Base-by-base conservation (phyloP, 1,139 yeast genomes). In the Candida sanyaensis region DNA sequence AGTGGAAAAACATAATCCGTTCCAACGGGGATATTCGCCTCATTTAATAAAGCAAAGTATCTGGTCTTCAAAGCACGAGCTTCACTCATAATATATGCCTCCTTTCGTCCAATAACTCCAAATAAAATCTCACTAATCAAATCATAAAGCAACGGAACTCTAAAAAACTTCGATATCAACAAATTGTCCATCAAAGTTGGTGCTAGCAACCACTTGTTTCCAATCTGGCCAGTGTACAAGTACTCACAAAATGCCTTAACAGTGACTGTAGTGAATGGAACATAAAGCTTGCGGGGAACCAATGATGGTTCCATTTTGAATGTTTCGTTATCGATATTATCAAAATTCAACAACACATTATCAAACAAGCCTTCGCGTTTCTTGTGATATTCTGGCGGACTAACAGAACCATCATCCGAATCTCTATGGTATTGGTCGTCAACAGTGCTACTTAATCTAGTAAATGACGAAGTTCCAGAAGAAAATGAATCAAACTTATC, bases 161-260 rank as follows among this genome's bases (percentile, higher is more conserved):
- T 83, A 58, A 81, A 85, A 51, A 80, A 75, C 55, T 84, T 83
- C 1, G 90, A 78, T 55, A 85, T 73, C 28, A 82, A 65, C 55
- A 86, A 70, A 46, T 83, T 74, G 54, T 86, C 91, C 47, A 85
- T 71, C 0, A 88, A 78, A 0, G 88, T 83, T 0, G 92, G 92
- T 2, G 79, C 71, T 32, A 86, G 65, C 11, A 76, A 65, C 92
- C 92, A 86, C 56, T 80, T 84, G 50, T 84, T 82, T 31, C 89
- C 90, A 31, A 87, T 80, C 63, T 86, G 91, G 1, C 93, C 95
- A 6, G 92, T 86, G 58, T 84, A 86, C 51, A 87, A 71, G 62
- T 82, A 87, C 58, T 87, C 93, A 39, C 86, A 73, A 55, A 86
- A 80, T 1, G 89, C 90, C 48, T 74, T 75, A 9, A 86, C 80